Conservation (phyloP, 768 basidiomycete genomes). For the Nidula microcarpa region DNA sequence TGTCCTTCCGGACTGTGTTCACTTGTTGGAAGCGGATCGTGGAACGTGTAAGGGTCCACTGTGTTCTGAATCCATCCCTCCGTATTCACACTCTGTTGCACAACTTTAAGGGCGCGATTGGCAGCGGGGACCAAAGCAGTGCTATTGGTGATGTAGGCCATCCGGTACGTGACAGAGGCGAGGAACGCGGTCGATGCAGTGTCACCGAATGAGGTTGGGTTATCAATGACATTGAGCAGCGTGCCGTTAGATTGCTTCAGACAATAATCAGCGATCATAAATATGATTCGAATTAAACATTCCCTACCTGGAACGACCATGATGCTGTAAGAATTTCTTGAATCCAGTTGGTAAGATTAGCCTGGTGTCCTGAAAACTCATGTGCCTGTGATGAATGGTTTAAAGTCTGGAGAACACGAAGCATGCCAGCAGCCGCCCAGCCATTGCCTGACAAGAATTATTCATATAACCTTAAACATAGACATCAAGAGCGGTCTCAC, state of each 20-base stretch:
- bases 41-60: conserved; percentile 51
- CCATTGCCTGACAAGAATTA: conserved; percentile 41
- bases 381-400: conserved; percentile 36
- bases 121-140: conserved; percentile 34
- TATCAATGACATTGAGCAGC: conserved; percentile 50
- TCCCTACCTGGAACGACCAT: conserved; percentile 40
- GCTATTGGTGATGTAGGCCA: conserved; percentile 39
- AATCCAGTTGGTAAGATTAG: conserved; percentile 49
- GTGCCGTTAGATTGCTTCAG: conserved; percentile 37
- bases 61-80: conserved; percentile 42
- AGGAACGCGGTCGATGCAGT: conserved; percentile 54
- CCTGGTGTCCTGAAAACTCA: conserved; percentile 32
- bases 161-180: conserved; percentile 52
- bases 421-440: conserved; percentile 67
- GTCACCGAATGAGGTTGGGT: conserved; percentile 49
- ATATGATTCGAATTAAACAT: not conserved
- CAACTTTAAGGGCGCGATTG: conserved; percentile 30
- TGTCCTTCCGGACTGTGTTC: conserved; percentile 54
- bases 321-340: conserved; percentile 44
- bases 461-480: not conserved
- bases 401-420: conserved; percentile 54
- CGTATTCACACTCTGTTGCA: conserved; percentile 31
- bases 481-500: conserved; percentile 17
- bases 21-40: conserved; percentile 27
- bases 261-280: not conserved